phyloP scores from a whole-genome alignment of 345 rosid genomes.

The Populus alba region DNA sequence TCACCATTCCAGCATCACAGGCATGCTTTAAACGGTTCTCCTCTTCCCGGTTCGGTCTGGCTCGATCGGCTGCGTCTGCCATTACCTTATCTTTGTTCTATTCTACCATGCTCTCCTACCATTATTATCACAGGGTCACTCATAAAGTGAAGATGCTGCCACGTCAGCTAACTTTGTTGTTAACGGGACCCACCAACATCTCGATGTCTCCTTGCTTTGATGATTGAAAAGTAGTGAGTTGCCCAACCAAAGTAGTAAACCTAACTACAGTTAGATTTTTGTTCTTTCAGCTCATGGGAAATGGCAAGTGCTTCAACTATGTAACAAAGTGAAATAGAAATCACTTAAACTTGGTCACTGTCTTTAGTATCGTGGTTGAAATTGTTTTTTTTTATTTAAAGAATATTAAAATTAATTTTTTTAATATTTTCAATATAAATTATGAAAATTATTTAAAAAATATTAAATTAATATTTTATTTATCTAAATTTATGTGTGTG shows the following conservation, averaged over 20 bases:
- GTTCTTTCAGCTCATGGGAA: not conserved
- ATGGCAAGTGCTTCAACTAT: no score
- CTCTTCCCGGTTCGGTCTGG: not conserved
- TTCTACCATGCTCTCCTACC: not conserved
- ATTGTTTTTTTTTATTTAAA: no score
- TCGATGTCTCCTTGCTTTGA: not conserved
- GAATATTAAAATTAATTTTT: no score
- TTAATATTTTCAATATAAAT: no score
- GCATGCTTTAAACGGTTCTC: slow-evolving; percentile 14
- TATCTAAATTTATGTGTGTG: no score
- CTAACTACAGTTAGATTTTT: not conserved
- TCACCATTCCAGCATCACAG: slow-evolving; percentile 24
- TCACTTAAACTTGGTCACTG: no score
- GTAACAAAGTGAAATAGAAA: no score
- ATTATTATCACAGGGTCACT: not conserved
- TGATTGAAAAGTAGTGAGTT: not conserved
- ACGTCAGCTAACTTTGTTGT: not conserved
- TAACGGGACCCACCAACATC: not conserved
- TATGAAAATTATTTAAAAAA: no score
- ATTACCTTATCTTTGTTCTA: not conserved
- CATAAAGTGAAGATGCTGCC: not conserved
- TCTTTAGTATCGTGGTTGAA: no score
- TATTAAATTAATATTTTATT: no score
- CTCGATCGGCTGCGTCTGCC: not conserved
- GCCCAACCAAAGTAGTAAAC: not conserved